These are phyloP conservation scores for Candida ponderosae DNA, from an alignment of 805 yeast genomes.

Conservation along the genomic window DNA sequence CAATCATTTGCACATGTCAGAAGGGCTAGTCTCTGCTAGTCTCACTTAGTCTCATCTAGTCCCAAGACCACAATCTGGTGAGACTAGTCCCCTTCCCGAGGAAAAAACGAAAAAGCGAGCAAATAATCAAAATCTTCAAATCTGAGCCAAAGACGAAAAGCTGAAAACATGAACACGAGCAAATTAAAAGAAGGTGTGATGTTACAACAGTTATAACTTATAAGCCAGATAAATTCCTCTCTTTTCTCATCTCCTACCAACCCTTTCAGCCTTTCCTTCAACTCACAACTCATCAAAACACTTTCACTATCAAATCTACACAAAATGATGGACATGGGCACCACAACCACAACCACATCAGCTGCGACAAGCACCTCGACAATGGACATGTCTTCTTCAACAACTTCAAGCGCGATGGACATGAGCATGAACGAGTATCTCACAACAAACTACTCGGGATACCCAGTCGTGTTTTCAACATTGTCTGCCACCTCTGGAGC, in stretches of 20 bases:
- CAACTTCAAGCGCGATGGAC: slow-evolving; percentile 6
- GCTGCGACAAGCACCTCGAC: slow-evolving; percentile 3
- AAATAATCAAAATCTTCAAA: background rate
- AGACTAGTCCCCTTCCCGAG: too few relatives aligned
- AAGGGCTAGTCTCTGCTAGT: too few relatives aligned
- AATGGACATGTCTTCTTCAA: slow-evolving; percentile 4
- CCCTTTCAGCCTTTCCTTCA: background rate
- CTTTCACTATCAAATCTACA: background rate
- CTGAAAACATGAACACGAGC: background rate
- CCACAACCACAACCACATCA: background rate
- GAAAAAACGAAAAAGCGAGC: too few relatives aligned
- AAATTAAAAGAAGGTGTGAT: background rate
- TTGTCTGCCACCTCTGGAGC: slow-evolving; percentile 47
- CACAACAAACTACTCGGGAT: slow-evolving; percentile 38
- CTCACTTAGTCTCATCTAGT: too few relatives aligned
- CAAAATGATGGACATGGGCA: slow-evolving; percentile 5
- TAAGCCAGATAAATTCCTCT: background rate
- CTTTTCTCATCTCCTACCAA: background rate
- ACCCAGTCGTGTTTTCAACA: slow-evolving; percentile 56
- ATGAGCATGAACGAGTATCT: slow-evolving; percentile 49
- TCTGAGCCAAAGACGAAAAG: too few relatives aligned
- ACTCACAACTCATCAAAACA: too few relatives aligned
- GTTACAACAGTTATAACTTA: background rate
- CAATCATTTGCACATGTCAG: too few relatives aligned
- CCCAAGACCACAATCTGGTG: too few relatives aligned